A percentile compares a stretch with the other conserved stretches of the same genome.
Conservation (phyloP, 495 filamentous ascomycete genomes). For the Penicillium paradoxum region DNA sequence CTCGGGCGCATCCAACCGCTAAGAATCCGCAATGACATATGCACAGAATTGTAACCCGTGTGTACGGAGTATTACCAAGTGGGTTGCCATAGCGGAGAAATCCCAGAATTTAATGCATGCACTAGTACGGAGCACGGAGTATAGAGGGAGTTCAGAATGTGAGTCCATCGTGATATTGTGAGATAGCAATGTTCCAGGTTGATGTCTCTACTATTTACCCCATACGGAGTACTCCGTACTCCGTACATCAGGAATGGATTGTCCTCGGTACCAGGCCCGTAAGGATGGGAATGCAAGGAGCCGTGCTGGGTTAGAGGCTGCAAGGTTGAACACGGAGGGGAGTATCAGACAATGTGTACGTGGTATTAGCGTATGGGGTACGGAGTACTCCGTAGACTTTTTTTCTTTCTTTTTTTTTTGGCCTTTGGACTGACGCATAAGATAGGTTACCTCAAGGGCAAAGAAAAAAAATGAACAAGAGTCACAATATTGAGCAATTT, state of each 20-base stretch:
- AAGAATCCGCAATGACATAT: not conserved
- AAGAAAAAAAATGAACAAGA: not conserved
- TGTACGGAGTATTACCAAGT: not conserved
- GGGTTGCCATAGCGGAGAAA: not conserved
- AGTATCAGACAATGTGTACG: no score
- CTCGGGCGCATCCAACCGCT: not conserved
- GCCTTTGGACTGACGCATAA: conserved; percentile 13
- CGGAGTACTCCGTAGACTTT: not conserved
- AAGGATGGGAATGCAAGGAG: conserved; percentile 27
- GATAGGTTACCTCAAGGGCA: conserved; percentile 7
- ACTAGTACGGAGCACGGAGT: not conserved
- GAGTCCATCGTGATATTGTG: not conserved
- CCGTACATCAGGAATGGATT: not conserved
- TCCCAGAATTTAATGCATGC: not conserved
- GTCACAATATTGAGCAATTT: not conserved
- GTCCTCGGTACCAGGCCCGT: conserved; percentile 2
- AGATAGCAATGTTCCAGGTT: not conserved
- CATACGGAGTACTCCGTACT: not conserved
- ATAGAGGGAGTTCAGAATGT: not conserved
- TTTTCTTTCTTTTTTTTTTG: no score
- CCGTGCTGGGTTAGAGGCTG: conserved; percentile 13
- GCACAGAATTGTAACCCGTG: not conserved
- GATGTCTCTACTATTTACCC: no score
- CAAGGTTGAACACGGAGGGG: conserved; percentile 6
- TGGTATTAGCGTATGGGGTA: no score